Conservation (phyloP, 2,329 filamentous ascomycete species). For the Dryadomyces sulphureus region DNA sequence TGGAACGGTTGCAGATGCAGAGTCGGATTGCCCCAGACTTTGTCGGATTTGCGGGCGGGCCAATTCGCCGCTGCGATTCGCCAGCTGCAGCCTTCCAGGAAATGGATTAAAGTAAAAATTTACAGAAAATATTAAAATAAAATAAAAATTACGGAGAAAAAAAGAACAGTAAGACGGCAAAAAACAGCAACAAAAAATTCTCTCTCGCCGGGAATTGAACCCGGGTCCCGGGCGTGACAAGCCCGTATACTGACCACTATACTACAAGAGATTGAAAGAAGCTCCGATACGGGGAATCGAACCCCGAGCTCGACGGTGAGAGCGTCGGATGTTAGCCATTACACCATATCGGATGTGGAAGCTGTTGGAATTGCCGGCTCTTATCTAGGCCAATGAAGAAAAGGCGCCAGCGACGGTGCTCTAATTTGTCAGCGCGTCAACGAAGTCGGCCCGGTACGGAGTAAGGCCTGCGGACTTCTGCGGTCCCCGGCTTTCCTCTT, state of each 20-base stretch:
- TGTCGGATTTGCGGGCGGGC: too few relatives aligned
- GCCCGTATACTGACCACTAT: constrained; percentile 5
- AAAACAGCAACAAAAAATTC: neutral
- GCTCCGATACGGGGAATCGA: constrained; percentile 6
- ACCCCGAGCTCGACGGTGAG: constrained; percentile 5
- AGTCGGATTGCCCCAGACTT: too few relatives aligned
- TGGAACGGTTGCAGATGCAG: too few relatives aligned
- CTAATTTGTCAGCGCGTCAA: too few relatives aligned
- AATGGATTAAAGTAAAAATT: too few relatives aligned
- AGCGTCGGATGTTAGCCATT: constrained; percentile 5
- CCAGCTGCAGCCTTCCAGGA: neutral
- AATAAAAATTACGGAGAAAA: too few relatives aligned
- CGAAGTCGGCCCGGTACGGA: too few relatives aligned
- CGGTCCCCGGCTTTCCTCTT: neutral
- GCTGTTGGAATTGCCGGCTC: neutral
- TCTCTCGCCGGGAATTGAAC: constrained; percentile 5
- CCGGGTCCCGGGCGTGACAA: constrained; percentile 5
- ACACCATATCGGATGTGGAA: constrained; percentile 4
- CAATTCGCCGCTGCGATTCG: too few relatives aligned
- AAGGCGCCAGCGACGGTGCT: neutral
- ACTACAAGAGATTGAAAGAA: constrained; percentile 3
- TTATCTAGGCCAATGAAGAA: neutral
- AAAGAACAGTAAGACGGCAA: neutral
- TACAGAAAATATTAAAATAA: too few relatives aligned
- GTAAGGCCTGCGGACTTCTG: neutral